phyloP scores from a whole-genome alignment of 2,329 filamentous ascomycete genomes.

The Cladosporium colombiae region DNA sequence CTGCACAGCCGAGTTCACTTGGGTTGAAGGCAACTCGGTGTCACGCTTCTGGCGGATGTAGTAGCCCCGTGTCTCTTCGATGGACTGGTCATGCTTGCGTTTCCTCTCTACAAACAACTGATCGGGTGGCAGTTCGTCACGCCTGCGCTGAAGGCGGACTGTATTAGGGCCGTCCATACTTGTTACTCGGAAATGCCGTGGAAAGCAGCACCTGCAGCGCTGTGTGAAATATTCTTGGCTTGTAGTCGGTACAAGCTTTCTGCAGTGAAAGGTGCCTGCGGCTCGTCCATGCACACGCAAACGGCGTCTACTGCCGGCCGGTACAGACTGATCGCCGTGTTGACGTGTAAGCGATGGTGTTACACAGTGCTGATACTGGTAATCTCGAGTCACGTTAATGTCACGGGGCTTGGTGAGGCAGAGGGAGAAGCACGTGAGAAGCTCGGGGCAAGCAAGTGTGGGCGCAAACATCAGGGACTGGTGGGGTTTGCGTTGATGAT shows the following conservation, averaged over 20 bases:
- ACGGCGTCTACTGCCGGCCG: neutral
- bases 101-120: conserved; percentile 33
- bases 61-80: conserved; percentile 18
- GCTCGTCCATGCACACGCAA: conserved; percentile 1
- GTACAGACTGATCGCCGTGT: neutral
- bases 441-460: neutral
- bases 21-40: neutral
- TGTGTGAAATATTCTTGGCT: neutral
- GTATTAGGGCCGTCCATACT: conserved; percentile 30
- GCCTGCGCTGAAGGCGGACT: conserved; percentile 34
- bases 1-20: neutral
- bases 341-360: neutral
- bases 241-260: conserved; percentile 12
- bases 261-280: neutral
- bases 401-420: neutral
- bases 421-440: neutral
- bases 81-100: conserved; percentile 23
- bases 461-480: conserved; percentile 3
- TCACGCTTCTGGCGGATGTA: conserved; percentile 18
- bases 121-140: conserved; percentile 31
- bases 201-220: neutral
- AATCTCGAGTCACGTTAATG: neutral
- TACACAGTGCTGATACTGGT: neutral
- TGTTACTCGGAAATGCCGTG: neutral
- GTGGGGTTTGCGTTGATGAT: neutral